phyloP scores from a whole-genome alignment of 139 green algal species.

The Chlorella vulgaris region DNA sequence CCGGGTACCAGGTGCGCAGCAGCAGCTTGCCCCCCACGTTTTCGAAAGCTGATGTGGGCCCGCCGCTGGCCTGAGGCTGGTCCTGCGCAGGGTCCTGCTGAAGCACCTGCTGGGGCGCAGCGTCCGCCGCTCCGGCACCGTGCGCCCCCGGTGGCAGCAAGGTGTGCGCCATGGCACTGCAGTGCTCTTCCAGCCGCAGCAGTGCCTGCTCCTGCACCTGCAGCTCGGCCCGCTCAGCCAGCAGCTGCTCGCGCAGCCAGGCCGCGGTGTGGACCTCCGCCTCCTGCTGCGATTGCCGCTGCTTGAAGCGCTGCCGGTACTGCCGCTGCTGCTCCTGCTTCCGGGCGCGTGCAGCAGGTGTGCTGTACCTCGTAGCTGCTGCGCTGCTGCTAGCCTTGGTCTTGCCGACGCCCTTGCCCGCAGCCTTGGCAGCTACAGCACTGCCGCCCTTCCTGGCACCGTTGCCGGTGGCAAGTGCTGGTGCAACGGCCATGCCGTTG shows the following conservation, averaged over 20 bases:
- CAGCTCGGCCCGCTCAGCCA: background rate
- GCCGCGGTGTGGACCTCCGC: background rate
- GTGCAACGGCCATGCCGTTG: background rate
- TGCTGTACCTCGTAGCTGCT: background rate
- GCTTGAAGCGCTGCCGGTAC: slow-evolving; percentile 1
- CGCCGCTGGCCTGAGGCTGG: too few species aligned
- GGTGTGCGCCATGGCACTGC: background rate
- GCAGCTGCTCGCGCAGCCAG: too few species aligned
- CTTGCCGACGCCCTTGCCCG: background rate
- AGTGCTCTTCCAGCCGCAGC: background rate
- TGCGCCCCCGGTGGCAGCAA: background rate
- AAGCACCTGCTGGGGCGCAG: background rate
- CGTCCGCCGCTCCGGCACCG: background rate
- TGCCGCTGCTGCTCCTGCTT: slow-evolving; percentile 15
- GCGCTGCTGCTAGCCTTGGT: background rate
- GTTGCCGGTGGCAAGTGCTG: background rate
- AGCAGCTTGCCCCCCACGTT: background rate
- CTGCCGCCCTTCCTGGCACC: background rate
- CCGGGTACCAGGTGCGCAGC: background rate
- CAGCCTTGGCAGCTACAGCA: background rate
- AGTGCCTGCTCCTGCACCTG: background rate
- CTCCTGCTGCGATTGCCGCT: background rate
- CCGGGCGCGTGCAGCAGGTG: background rate
- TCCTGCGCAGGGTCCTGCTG: background rate
- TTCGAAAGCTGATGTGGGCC: too few species aligned